Evolutionary conservation across 2,329 filamentous ascomycete species (phyloP).

Genomic region (Aspergillus fumigatiaffinis): DNA sequence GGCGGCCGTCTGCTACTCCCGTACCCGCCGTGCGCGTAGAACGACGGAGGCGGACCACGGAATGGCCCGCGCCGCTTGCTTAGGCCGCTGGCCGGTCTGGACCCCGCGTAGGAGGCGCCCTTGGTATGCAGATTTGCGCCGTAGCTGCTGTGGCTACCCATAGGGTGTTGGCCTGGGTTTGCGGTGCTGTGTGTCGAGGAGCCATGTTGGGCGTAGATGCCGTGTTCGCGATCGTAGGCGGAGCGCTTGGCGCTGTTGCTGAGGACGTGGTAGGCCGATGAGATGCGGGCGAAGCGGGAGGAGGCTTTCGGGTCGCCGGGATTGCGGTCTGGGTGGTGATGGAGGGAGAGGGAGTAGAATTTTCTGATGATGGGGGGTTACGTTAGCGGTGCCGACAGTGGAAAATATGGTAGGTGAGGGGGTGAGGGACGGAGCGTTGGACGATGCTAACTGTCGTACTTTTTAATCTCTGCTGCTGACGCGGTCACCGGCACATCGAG

Average conservation of each 20-base stretch:
- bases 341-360: conserved; percentile 90
- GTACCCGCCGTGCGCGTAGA: conserved; percentile 80
- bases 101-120: conserved; percentile 47
- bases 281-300: conserved; percentile 75
- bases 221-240: conserved; percentile 67
- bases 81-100: conserved; percentile 75
- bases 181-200: conserved; percentile 27
- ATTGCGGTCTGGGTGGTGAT: conserved; percentile 90
- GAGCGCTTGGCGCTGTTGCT: conserved; percentile 69
- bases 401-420: conserved; percentile 1
- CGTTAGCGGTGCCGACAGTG: neutral
- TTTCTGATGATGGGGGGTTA: conserved; percentile 34
- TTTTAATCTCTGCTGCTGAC: conserved; percentile 76
- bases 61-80: conserved; percentile 72
- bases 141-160: conserved; percentile 54
- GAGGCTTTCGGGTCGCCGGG: conserved; percentile 67
- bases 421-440: neutral
- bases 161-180: conserved; percentile 33
- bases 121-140: conserved; percentile 28
- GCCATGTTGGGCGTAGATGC: conserved; percentile 33
- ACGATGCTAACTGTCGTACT: conserved; percentile 44
- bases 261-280: conserved; percentile 77
- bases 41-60: conserved; percentile 81
- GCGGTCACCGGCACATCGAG: conserved; percentile 69
- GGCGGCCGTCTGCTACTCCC: conserved; percentile 41